phyloP scores from a whole-genome alignment of 2,329 filamentous ascomycete genomes.

The Ascochyta lentis region DNA sequence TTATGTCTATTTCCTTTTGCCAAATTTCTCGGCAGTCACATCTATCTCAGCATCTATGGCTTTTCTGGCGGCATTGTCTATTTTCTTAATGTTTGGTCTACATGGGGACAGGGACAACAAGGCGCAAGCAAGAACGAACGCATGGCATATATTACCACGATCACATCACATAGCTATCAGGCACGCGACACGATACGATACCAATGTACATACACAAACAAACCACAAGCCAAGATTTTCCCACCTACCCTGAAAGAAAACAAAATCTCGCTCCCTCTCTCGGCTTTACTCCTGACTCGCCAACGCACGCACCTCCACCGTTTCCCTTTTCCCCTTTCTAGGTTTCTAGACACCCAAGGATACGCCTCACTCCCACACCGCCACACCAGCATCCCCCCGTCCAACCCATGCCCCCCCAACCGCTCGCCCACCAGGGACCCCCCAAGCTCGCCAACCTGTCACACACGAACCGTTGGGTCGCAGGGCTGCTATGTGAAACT shows the following conservation, averaged over 20 bases:
- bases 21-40: neutral
- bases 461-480: conserved; percentile 2
- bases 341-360: neutral
- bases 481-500: conserved; percentile 1
- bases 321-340: neutral
- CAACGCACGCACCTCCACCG: neutral
- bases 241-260: neutral
- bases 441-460: neutral
- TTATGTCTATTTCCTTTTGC: conserved; percentile 17
- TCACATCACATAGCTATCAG: conserved; percentile 13
- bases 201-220: conserved; percentile 17
- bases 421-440: too few species aligned
- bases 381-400: conserved; percentile 1
- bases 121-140: conserved; percentile 1
- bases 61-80: neutral
- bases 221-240: neutral
- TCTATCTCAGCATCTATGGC: conserved; percentile 5
- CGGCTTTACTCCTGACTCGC: neutral
- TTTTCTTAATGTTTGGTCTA: conserved; percentile 1
- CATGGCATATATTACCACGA: conserved; percentile 4
- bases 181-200: conserved; percentile 10
- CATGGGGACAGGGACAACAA: neutral
- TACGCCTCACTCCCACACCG: conserved; percentile 11
- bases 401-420: too few species aligned
- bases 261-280: neutral